Base-by-base conservation (phyloP, 768 basidiomycete genomes). In the Jaapia argillacea region DNA sequence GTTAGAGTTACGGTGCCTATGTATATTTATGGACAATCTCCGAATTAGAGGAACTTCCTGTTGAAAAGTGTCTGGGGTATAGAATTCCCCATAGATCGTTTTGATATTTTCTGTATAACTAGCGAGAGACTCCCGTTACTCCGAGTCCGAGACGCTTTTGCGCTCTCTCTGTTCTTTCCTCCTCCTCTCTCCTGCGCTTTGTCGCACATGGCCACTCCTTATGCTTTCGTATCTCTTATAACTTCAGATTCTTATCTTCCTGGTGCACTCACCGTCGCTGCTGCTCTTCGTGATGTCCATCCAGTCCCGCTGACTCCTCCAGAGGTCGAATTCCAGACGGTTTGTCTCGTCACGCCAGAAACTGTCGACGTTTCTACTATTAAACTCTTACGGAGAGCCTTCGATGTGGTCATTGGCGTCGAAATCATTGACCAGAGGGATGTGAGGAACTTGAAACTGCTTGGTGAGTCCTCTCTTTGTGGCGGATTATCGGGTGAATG, bases 331-430 rank as follows among this genome's bases (percentile, higher is more conserved):
- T 87, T 87, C 56, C 70, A 82, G 48, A 86, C 85, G 12, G 81
- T 92, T 48, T 96, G 91, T 64, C 67, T 99, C 35, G 89, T 94
- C 48, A 94, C 94, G 22, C 96, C 96, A 42, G 90, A 96, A 58
- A 83, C 87, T 0, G 81, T 98, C 59, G 81, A 88, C 60, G 85
- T 93, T 21, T 69, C 74, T 40, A 72, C 85, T 42, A 81, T 92
- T 48, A 87, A 81, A 55, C 72, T 78, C 41, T 73, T 98, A 40
- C 71, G 92, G 48, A 74, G 74, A 55, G 81, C 78, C 6, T 99
- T 83, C 56, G 75, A 93, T 58, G 54, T 83, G 35, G 92, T 98
- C 44, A 68, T 97, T 42, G 96, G 92, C 38, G 93, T 99, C 21
- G 94, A 98, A 65, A 65, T 83, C 38, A 89, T 99, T 51, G 74